A percentile compares a stretch with the other conserved stretches of the same genome.
These are phyloP conservation scores for Solanum tarijense DNA, from an alignment of 257 asterid species.

Conservation along the genomic window DNA sequence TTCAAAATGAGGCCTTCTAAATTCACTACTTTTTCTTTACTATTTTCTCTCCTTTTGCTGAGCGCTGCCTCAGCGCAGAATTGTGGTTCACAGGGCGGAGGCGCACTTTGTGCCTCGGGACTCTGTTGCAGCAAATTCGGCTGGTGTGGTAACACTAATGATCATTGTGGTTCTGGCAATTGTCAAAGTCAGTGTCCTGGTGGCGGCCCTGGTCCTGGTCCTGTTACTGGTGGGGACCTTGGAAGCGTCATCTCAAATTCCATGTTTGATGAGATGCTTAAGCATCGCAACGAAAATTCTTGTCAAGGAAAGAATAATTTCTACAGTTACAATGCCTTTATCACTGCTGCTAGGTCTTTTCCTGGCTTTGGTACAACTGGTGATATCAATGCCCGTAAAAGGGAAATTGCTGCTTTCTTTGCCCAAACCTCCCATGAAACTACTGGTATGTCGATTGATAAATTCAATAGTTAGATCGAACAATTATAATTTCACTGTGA, in stretches of 20 bases:
- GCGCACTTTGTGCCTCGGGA: background rate
- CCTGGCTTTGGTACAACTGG: conserved; percentile 19
- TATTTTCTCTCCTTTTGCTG: background rate
- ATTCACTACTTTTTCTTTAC: background rate
- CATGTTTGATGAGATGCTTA: conserved; percentile 4
- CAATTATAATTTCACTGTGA: background rate
- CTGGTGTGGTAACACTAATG: background rate
- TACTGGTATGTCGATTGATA: background rate
- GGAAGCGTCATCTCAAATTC: background rate
- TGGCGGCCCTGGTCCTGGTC: background rate
- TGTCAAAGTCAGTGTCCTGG: background rate
- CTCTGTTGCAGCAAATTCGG: background rate
- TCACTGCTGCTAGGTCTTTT: conserved; percentile 15
- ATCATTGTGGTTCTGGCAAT: background rate
- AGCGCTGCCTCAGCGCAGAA: background rate
- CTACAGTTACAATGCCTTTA: conserved; percentile 21
- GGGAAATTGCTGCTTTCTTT: conserved; percentile 23
- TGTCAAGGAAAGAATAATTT: conserved; percentile 10
- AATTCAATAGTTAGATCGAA: background rate
- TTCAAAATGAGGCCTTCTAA: background rate
- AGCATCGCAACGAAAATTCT: conserved; percentile 9
- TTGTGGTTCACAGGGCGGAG: background rate
- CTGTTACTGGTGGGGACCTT: background rate
- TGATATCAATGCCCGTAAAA: conserved; percentile 6
- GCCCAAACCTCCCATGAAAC: conserved; percentile 28